Evolutionary conservation across 805 yeast species (phyloP).

Genomic region (Ogataea zsoltii): DNA sequence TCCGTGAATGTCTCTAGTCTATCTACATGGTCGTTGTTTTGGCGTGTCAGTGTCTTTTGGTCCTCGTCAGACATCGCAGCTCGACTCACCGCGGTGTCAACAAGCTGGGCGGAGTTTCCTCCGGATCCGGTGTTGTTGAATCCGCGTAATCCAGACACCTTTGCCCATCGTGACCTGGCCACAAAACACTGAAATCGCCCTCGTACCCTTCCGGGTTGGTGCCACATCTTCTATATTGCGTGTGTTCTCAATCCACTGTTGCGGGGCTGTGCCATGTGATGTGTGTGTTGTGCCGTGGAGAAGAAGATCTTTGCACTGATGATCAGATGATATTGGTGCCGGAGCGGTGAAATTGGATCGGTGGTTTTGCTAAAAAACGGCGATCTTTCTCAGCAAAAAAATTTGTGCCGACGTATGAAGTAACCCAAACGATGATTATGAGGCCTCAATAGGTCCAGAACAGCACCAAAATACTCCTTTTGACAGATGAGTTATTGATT

Average conservation of each 20-base stretch:
- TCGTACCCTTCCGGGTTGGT: conserved; percentile 4
- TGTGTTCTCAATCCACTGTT: background rate
- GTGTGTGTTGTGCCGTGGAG: background rate
- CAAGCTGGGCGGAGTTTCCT: background rate
- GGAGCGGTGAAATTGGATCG: background rate
- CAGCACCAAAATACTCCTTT: background rate
- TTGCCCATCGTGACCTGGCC: background rate
- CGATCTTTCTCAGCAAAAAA: too few species aligned
- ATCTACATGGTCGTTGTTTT: background rate
- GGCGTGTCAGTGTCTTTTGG: background rate
- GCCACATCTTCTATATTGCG: conserved; percentile 5
- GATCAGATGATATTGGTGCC: background rate
- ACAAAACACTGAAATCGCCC: conserved; percentile 4
- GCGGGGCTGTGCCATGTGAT: background rate
- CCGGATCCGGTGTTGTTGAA: conserved; percentile 2
- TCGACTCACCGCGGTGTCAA: background rate
- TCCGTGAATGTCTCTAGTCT: background rate
- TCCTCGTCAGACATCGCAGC: background rate
- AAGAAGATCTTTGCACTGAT: too few species aligned
- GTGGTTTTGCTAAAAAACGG: background rate
- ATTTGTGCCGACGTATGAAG: too few species aligned
- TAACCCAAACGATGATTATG: background rate
- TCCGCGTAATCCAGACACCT: background rate
- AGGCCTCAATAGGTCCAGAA: background rate
- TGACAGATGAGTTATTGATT: background rate